Conservation (phyloP, 768 basidiomycete species). For the Megacollybia marginata region DNA sequence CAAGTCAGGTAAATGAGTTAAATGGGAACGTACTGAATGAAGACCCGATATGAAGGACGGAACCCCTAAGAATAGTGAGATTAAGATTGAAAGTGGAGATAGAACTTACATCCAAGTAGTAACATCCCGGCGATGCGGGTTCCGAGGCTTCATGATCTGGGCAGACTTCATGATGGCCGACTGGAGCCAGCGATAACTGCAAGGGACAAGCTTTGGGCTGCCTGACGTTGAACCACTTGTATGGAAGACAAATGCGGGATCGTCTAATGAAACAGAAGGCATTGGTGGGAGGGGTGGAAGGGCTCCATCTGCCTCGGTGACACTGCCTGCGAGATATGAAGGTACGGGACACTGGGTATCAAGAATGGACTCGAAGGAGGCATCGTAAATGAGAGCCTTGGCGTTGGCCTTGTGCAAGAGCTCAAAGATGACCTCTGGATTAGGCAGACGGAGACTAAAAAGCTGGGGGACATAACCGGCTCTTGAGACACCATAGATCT, state of each 20-base stretch:
- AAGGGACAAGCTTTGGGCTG: constrained; percentile 71
- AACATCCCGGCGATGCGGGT: constrained; percentile 54
- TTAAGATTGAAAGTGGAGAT: too few relatives aligned
- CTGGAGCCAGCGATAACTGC: constrained; percentile 60
- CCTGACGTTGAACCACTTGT: constrained; percentile 83
- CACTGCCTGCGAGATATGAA: constrained; percentile 24
- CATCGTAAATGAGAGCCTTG: constrained; percentile 49
- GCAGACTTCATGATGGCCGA: constrained; percentile 55
- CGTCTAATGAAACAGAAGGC: constrained; percentile 18
- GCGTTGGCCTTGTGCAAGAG: constrained; percentile 48
- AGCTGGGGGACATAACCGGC: constrained; percentile 66
- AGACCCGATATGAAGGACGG: constrained; percentile 39
- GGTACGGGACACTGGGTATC: constrained; percentile 31
- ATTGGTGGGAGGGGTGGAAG: constrained; percentile 32
- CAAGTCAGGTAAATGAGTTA: constrained; percentile 6
- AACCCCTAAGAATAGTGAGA: too few relatives aligned
- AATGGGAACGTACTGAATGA: constrained; percentile 36
- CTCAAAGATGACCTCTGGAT: constrained; percentile 51
- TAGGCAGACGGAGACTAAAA: constrained; percentile 54
- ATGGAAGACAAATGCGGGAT: constrained; percentile 59
- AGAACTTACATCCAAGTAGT: constrained; percentile 56
- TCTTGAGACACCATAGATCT: constrained; percentile 56
- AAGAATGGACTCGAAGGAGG: constrained; percentile 31
- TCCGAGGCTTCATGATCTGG: constrained; percentile 40
- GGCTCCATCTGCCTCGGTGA: constrained; percentile 19